Evolutionary conservation across 495 filamentous ascomycete genomes (phyloP).

Genomic region (Platismatia glauca): DNA sequence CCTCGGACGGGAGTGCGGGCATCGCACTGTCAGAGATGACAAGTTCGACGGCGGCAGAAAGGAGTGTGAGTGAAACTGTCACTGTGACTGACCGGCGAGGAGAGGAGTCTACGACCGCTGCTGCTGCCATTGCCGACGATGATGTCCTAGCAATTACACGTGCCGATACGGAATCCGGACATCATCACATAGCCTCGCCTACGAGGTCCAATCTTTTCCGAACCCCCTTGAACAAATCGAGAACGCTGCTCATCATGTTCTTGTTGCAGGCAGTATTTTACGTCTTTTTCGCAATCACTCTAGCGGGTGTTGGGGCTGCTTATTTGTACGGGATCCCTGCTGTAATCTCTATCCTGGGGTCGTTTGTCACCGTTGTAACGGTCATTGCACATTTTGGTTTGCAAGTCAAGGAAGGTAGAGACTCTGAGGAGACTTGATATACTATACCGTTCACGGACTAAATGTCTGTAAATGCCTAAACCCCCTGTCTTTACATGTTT

Average conservation of each 20-base stretch:
- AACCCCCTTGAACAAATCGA: neutral
- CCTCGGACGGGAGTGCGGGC: neutral
- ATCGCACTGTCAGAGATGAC: neutral
- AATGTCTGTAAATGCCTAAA: neutral
- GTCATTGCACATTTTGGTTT: neutral
- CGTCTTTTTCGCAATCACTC: neutral
- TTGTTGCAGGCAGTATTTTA: neutral
- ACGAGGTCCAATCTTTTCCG: neutral
- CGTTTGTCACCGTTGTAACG: neutral
- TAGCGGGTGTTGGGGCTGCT: neutral
- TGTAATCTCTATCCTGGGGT: neutral
- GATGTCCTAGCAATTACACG: neutral
- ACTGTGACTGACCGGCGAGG: neutral
- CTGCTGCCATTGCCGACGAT: neutral
- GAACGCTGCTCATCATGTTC: neutral
- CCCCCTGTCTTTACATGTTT: neutral
- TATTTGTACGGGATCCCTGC: neutral
- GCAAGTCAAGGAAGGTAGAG: neutral
- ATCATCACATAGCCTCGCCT: neutral
- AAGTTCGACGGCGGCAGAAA: neutral
- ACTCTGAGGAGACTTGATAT: neutral
- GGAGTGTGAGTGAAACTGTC: neutral
- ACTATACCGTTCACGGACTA: neutral
- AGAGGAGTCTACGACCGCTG: neutral
- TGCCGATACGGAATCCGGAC: neutral